A percentile compares a stretch with the other conserved stretches of the same genome.
These are phyloP conservation scores for Solanum neorickii DNA, from an alignment of 257 asterid species.

Conservation along the genomic window DNA sequence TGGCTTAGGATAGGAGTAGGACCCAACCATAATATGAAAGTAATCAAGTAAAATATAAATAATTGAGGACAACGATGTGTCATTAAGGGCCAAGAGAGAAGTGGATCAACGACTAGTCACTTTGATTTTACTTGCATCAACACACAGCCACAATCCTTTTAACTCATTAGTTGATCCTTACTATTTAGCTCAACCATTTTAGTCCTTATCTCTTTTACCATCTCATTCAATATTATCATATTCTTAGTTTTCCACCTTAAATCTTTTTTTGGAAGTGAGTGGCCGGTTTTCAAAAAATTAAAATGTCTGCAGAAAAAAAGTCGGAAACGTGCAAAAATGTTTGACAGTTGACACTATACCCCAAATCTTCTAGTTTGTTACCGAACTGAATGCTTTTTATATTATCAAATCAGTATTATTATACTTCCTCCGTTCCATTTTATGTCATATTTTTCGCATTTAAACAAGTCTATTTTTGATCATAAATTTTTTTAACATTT, in stretches of 20 bases:
- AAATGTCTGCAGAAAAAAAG: neutral
- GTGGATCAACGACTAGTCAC: neutral
- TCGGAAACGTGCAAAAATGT: neutral
- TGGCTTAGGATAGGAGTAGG: neutral
- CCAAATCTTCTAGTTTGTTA: too few species aligned
- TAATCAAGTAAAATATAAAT: neutral
- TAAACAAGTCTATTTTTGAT: fast-evolving
- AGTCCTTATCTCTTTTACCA: neutral
- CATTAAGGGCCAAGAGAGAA: neutral
- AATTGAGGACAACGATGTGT: neutral
- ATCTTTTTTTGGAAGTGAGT: neutral
- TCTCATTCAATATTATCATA: neutral
- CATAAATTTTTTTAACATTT: too few species aligned
- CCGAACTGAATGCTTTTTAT: too few species aligned
- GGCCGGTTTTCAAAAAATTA: neutral
- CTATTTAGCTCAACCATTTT: neutral
- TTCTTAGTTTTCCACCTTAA: neutral
- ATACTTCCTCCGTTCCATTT: fast-evolving
- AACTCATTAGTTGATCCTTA: neutral
- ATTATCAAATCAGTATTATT: neutral
- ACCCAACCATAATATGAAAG: neutral
- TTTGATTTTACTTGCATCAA: neutral
- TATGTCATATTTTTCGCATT: too few species aligned
- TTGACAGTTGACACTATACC: neutral
- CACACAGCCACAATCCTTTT: neutral